These are phyloP conservation scores for Vachellia collinsii DNA, from an alignment of 306 rosid species.

Conservation along the genomic window DNA sequence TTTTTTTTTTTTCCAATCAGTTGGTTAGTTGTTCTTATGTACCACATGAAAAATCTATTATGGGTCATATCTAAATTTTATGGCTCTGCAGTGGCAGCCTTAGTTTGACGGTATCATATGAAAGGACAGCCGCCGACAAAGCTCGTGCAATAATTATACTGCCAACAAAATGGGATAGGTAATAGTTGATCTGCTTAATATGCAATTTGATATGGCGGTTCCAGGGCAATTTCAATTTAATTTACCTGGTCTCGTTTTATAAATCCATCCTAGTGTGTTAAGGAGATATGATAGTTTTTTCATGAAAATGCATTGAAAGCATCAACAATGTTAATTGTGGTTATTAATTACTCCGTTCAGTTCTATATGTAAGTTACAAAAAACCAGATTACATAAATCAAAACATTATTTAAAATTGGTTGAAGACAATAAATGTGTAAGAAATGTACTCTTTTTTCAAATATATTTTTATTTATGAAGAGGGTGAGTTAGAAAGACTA, in stretches of 20 bases:
- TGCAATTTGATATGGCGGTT: constrained; percentile 1
- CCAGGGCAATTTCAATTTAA: constrained; percentile 23
- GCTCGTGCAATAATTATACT: constrained; percentile 93
- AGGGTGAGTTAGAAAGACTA: no score
- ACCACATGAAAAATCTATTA: not conserved
- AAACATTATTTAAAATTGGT: no score
- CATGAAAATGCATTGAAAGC: not conserved
- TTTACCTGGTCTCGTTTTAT: constrained; percentile 20
- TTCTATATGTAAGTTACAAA: no score
- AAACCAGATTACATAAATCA: no score
- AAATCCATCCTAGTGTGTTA: constrained; percentile 17
- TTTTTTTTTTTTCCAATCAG: no score
- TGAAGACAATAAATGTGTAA: no score
- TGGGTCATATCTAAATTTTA: constrained; percentile 41
- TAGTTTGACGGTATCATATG: constrained; percentile 1
- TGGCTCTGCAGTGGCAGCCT: constrained; percentile 65
- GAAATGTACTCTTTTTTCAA: no score
- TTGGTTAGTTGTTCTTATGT: not conserved
- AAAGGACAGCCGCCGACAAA: constrained; percentile 39
- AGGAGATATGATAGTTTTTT: not conserved
- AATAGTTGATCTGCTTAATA: constrained; percentile 45
- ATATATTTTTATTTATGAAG: no score
- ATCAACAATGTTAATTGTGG: not conserved
- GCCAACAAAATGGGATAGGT: constrained; percentile 91
- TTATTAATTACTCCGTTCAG: not conserved